A percentile compares a stretch with the other conserved stretches of the same genome.
phyloP scores from a whole-genome alignment of 495 filamentous ascomycete genomes.

The Aspergillus affinis region DNA sequence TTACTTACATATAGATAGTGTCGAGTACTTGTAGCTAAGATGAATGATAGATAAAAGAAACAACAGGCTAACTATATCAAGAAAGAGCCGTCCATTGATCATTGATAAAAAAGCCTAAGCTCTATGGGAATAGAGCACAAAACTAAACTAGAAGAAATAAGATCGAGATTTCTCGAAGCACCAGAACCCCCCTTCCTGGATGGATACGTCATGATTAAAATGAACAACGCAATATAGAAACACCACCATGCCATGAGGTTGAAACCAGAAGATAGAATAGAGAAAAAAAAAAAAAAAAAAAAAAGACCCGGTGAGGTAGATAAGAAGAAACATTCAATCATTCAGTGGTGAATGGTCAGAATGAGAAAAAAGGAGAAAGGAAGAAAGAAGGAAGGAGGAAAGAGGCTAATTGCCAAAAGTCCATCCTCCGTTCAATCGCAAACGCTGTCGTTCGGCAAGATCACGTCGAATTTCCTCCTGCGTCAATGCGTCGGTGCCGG shows the following conservation, averaged over 20 bases:
- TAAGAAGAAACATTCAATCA: neutral
- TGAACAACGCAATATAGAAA: neutral
- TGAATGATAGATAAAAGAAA: no score
- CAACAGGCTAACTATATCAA: no score
- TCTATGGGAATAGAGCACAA: neutral
- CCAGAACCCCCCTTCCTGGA: neutral
- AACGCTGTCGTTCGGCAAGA: conserved; percentile 72
- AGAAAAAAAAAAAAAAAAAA: neutral
- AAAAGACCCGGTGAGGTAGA: neutral
- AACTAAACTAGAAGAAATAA: neutral
- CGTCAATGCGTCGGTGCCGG: conserved; percentile 78
- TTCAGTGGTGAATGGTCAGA: no score
- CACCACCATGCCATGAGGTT: neutral
- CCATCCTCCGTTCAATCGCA: conserved; percentile 86
- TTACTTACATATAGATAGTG: no score
- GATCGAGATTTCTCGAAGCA: neutral
- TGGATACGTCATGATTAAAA: neutral
- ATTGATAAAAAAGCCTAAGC: neutral
- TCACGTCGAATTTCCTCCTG: conserved; percentile 84
- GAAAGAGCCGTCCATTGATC: neutral
- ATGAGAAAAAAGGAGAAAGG: neutral
- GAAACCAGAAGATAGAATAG: neutral
- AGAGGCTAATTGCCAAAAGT: conserved; percentile 44
- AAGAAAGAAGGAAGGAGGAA: neutral
- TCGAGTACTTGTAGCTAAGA: no score